A percentile compares a stretch with the other conserved stretches of the same genome.
These are phyloP conservation scores for Lentinus tigrinus DNA, from an alignment of 768 basidiomycete species.

Conservation along the genomic window DNA sequence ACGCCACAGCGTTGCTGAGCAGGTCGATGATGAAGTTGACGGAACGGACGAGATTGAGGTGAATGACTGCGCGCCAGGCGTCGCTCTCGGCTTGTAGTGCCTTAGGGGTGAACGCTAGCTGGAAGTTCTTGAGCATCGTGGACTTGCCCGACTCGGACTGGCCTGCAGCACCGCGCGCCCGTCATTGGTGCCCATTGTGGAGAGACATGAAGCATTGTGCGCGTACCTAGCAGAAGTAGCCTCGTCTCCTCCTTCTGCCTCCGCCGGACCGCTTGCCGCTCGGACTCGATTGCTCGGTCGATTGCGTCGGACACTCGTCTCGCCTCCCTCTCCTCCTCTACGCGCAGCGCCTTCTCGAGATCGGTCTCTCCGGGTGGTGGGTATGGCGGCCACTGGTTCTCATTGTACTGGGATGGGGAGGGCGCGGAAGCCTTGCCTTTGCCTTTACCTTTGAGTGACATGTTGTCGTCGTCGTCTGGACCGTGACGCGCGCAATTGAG, in stretches of 20 bases:
- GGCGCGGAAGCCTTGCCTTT: not conserved
- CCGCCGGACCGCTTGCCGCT: slow-evolving; percentile 39
- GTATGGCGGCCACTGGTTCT: slow-evolving; percentile 30
- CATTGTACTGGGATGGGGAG: not conserved
- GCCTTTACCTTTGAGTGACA: not conserved
- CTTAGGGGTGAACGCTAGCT: slow-evolving; percentile 58
- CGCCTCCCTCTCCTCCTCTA: slow-evolving; percentile 47
- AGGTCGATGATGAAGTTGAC: slow-evolving; percentile 43
- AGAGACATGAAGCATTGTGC: not conserved
- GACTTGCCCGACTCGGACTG: slow-evolving; percentile 72
- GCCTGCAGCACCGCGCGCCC: slow-evolving; percentile 34
- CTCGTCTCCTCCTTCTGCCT: slow-evolving; percentile 42
- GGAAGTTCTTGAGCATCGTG: slow-evolving; percentile 65
- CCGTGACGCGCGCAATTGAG: not conserved
- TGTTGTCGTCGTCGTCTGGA: not conserved
- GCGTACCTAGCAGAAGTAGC: slow-evolving; percentile 57
- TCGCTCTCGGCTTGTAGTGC: slow-evolving; percentile 56
- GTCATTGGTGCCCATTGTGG: not conserved
- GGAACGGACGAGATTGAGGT: slow-evolving; percentile 64
- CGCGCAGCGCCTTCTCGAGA: slow-evolving; percentile 38
- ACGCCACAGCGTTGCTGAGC: slow-evolving; percentile 26
- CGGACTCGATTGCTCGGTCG: slow-evolving; percentile 48
- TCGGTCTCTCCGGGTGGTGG: slow-evolving; percentile 41
- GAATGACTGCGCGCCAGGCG: slow-evolving; percentile 64
- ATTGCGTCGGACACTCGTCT: slow-evolving; percentile 53